Evolutionary conservation across 2,329 filamentous ascomycete species (phyloP).

Genomic region (Paraphoma sp.): DNA sequence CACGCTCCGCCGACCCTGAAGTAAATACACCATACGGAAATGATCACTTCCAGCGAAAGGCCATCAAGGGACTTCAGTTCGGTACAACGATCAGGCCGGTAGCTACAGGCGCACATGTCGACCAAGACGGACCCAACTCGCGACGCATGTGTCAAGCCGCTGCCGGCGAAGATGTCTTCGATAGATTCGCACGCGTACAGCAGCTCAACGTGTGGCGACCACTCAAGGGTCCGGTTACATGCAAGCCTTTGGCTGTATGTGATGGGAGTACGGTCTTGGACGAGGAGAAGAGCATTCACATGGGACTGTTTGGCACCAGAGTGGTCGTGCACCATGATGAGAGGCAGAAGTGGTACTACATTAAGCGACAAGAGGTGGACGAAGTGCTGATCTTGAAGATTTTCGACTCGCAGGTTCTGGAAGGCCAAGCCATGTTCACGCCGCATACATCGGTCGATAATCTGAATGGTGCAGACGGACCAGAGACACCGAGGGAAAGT

Average conservation of each 20-base stretch:
- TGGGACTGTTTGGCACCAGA: not conserved
- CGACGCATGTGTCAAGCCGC: not conserved
- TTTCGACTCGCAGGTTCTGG: not conserved
- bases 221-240: not conserved
- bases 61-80: not conserved
- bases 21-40: not conserved
- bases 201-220: not conserved
- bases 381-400: not conserved
- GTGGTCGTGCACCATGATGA: not conserved
- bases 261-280: not conserved
- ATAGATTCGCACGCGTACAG: not conserved
- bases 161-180: not conserved
- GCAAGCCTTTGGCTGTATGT: not conserved
- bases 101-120: not conserved
- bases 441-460: not conserved
- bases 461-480: not conserved
- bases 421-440: not conserved
- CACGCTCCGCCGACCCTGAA: not conserved
- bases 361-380: not conserved
- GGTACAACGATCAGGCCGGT: not conserved
- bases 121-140: not conserved
- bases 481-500: not conserved
- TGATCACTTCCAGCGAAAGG: not conserved
- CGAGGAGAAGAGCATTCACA: not conserved
- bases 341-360: not conserved